Conservation (phyloP, 2,329 filamentous ascomycete species). For the Coniochaeta ligniaria region DNA sequence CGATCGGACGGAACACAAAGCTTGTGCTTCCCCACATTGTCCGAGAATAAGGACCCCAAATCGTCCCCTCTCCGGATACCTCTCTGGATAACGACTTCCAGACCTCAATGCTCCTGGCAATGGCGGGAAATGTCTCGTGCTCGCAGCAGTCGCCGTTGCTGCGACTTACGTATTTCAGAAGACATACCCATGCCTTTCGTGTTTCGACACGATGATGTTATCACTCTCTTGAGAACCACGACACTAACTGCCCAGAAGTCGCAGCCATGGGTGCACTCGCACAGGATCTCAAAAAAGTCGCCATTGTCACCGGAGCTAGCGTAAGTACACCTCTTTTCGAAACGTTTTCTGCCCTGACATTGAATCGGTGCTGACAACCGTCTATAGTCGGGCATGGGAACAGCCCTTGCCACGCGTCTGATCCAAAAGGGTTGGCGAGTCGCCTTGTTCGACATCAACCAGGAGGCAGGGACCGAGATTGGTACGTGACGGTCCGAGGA, state of each 20-base stretch:
- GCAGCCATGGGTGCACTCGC: not conserved
- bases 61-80: not conserved
- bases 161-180: not conserved
- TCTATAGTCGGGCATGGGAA: slow-evolving; percentile 38
- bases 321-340: slow-evolving; percentile 19
- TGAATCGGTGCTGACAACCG: not conserved
- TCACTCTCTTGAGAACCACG: not conserved
- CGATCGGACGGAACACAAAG: not conserved
- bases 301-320: slow-evolving; percentile 31
- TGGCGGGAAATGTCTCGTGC: not conserved
- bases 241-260: not conserved
- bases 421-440: slow-evolving; percentile 20
- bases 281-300: slow-evolving; percentile 17
- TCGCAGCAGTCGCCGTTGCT: not conserved
- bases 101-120: not conserved
- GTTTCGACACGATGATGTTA: not conserved
- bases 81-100: not conserved
- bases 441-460: slow-evolving; percentile 30
- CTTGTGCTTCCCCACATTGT: not conserved
- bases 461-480: slow-evolving; percentile 19
- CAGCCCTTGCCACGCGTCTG: slow-evolving; percentile 26
- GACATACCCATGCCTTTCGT: not conserved
- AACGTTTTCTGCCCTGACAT: not conserved
- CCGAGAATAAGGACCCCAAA: not conserved
- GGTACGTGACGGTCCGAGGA: not conserved